phyloP scores from a whole-genome alignment of 108 stramenopile species.

The Nitzschia sp. region DNA sequence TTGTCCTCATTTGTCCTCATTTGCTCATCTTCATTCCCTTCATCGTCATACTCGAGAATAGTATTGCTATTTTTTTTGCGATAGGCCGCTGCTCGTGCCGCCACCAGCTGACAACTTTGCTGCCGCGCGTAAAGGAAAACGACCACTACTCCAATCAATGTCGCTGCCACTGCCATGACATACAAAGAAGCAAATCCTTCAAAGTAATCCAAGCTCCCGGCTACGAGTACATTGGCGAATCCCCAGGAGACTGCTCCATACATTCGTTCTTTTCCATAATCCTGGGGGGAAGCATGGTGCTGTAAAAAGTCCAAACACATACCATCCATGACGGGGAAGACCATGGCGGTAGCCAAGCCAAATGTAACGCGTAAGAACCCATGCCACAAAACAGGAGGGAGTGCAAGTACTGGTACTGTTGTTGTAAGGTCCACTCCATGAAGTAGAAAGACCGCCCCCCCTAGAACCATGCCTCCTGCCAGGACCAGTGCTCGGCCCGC shows the following conservation, averaged over 20 bases:
- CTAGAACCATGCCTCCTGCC: slow-evolving; percentile 32
- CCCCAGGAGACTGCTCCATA: slow-evolving; percentile 68
- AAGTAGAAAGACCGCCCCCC: slow-evolving; percentile 41
- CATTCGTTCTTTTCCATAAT: slow-evolving; percentile 66
- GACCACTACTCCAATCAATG: neutral
- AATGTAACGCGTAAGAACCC: slow-evolving; percentile 30
- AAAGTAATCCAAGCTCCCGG: slow-evolving; percentile 40
- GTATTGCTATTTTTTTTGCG: neutral
- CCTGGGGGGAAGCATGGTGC: slow-evolving; percentile 9
- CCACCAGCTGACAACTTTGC: neutral
- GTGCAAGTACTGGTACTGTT: slow-evolving; percentile 12
- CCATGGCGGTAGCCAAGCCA: slow-evolving; percentile 34
- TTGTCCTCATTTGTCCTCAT: neutral
- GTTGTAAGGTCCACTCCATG: no score
- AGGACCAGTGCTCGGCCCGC: slow-evolving; percentile 47
- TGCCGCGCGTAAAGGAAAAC: neutral
- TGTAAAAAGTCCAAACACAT: slow-evolving; percentile 53
- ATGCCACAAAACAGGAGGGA: slow-evolving; percentile 33
- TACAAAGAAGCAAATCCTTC: slow-evolving; percentile 45
- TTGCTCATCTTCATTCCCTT: neutral
- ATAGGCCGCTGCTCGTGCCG: neutral
- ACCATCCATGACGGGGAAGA: slow-evolving; percentile 58
- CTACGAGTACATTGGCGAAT: slow-evolving; percentile 38
- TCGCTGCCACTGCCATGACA: slow-evolving; percentile 14
- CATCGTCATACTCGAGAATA: neutral